Base-by-base conservation (phyloP, 164 flowering plant species). In the Tetrastigma voinierianum region DNA sequence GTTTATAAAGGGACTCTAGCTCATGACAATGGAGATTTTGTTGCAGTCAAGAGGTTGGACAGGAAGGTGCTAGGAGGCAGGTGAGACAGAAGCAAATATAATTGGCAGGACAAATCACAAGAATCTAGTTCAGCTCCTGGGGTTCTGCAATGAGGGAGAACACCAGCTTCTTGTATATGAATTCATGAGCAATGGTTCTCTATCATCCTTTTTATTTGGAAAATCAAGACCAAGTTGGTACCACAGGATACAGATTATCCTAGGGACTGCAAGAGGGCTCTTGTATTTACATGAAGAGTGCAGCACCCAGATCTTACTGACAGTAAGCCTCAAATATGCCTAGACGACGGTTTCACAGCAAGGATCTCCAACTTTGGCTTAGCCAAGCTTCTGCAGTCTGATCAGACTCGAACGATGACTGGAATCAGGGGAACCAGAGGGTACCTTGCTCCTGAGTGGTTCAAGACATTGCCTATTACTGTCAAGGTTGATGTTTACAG, bases 1-100 rank as follows among this genome's bases (percentile, higher is more conserved):
- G 74, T 77, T 21, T 77, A 67, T 19, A 77, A 73, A 61, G 80
- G 77, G 8, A 32, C 40, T 4, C 40, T 32, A 32, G 40, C 40
- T 7, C 40, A 32, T 32, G 5, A 10, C 45, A 21, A 3, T 58
- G 17, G 56, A 7, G 40, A 25, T 25, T 15, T 61, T 6, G 67
- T 76, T 3, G 79, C 77, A 21, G 74, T 73, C 8, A 77, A 77
- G 74, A 70, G 25, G 52, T 44, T 77, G 64, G 69, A 72, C 51
- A 70, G 61, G 40, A 48, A 66, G 63, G 47, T 32, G 7, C 40
- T 64, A 18, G 63, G 59, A 32, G 52, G 20, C 62, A 57, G 60
- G 80, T 56, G 20, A 47, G 65, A 65, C 74, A 0, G 80, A 77
- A 62, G 70, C 74, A 7, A 64, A 5, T 15, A 19, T 64, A 13